Evolutionary conservation across 169 alveolate species (phyloP), one percentile per base, ranked within the genome.

Genomic region (Cyclospora cayetanensis): DNA sequence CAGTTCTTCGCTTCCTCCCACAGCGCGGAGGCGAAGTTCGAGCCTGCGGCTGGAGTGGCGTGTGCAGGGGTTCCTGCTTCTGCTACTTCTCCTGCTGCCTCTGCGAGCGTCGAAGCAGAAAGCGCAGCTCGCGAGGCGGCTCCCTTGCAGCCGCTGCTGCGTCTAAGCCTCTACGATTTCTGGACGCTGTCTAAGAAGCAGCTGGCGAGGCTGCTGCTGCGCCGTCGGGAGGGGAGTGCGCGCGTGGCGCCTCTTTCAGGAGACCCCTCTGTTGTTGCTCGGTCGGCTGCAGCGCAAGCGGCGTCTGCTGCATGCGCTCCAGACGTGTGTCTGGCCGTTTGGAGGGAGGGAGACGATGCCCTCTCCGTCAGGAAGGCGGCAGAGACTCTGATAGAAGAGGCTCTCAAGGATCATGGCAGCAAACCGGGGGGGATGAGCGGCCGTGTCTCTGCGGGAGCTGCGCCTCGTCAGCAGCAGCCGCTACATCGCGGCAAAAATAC

Each of bases 261-360:
- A 0, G 85, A 37, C 31, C 41, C 18, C 42, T n/a, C 60, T 74
- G 60, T 63, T 74, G 85, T 63, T 15, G 65, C 77, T 65, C 22
- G 46, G 15, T 55, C 41, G 9, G 39, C 90, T 4, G 91, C 42
- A 25, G 43, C 35, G 3, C 42, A 31, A 4, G 76, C 9, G 22
- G 35, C 18, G 25, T 25, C 37, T 41, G 37, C 79, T n/a, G 50
- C 60, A 11, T 25, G 41, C 2, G 80, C 91, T n/a, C 92, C 92
- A 4, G 77, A 66, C n/a, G 41, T 87, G 2, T 87, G 92, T 46
- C 25, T 87, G 18, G 92, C 92, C 0, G 53, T 77, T 11, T 87
- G 92, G 92, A 87, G 86, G 65, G 79, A 66, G 63, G 86, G 86
- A 11, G 92, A 87, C 2, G 86, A 66, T 27, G 92, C 82, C 20